Percentiles rank a stretch among this genome's conserved stretches.
Conservation (phyloP, 108 stramenopile genomes). For the Skeletonema marinoi region DNA sequence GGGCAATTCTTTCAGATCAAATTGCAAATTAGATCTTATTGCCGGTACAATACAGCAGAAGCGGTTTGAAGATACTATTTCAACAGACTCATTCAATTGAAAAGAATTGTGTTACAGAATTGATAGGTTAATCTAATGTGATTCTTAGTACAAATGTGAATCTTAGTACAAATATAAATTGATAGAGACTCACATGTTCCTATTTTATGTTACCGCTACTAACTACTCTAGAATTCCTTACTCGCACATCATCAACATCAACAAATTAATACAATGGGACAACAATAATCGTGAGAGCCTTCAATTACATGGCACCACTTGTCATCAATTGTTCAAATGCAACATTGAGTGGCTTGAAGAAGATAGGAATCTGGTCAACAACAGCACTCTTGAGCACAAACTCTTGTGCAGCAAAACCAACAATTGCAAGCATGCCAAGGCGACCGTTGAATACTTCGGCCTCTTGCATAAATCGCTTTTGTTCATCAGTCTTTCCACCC, state of each 20-base stretch:
- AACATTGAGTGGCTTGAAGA: constrained; percentile 58
- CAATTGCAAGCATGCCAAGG: constrained; percentile 80
- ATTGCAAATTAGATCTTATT: not conserved
- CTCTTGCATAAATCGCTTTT: constrained; percentile 44
- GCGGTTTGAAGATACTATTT: too few relatives aligned
- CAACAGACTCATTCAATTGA: too few relatives aligned
- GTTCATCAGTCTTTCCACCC: constrained; percentile 15
- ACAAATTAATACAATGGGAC: not conserved
- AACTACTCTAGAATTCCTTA: not conserved
- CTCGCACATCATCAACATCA: not conserved
- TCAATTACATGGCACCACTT: not conserved
- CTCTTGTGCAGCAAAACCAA: constrained; percentile 73
- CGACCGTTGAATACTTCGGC: constrained; percentile 81
- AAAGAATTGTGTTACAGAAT: too few relatives aligned
- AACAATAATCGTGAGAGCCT: not conserved
- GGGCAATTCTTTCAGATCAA: constrained; percentile 1
- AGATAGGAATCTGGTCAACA: constrained; percentile 65
- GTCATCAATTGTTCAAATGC: constrained; percentile 19
- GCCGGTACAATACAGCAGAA: too few relatives aligned
- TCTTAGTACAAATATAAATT: too few relatives aligned
- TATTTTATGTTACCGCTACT: not conserved
- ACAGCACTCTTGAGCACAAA: constrained; percentile 50
- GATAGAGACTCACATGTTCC: not conserved
- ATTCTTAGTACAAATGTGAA: too few relatives aligned
- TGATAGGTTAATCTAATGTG: too few relatives aligned